Evolutionary conservation across 805 yeast species (phyloP).

Genomic region (Yarrowia osloensis): DNA sequence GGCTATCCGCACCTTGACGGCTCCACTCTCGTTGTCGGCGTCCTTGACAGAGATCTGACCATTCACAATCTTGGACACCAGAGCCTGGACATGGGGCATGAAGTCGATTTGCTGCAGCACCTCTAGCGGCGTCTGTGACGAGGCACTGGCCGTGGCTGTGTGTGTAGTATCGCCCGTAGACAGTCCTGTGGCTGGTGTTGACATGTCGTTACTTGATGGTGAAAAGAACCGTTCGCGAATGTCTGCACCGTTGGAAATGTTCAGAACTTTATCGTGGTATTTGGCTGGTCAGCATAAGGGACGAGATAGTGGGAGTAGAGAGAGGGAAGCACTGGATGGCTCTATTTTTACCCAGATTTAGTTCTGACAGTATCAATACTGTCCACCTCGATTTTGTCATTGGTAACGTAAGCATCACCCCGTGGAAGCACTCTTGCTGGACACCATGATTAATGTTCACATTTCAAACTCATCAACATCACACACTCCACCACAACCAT

Average conservation of each 20-base stretch:
- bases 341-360: too few species aligned
- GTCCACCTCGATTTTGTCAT: too few species aligned
- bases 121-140: constrained; percentile 31
- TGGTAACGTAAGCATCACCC: too few species aligned
- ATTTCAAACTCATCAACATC: not conserved
- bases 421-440: too few species aligned
- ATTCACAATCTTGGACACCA: constrained; percentile 34
- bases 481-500: not conserved
- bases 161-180: constrained; percentile 16
- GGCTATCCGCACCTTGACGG: constrained; percentile 37
- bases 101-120: constrained; percentile 37
- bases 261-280: not conserved
- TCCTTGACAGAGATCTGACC: constrained; percentile 38
- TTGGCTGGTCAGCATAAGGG: not conserved
- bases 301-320: not conserved
- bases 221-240: not conserved
- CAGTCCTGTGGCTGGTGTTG: constrained; percentile 8
- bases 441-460: not conserved
- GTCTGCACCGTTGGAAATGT: not conserved
- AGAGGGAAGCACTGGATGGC: too few species aligned
- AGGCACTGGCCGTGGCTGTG: constrained; percentile 1
- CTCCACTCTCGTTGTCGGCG: constrained; percentile 40
- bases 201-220: not conserved
- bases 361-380: too few species aligned
- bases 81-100: constrained; percentile 37